Evolutionary conservation across 2,329 filamentous ascomycete species (phyloP), one percentile per base, ranked within the genome.

Genomic region (Metarhizium album): DNA sequence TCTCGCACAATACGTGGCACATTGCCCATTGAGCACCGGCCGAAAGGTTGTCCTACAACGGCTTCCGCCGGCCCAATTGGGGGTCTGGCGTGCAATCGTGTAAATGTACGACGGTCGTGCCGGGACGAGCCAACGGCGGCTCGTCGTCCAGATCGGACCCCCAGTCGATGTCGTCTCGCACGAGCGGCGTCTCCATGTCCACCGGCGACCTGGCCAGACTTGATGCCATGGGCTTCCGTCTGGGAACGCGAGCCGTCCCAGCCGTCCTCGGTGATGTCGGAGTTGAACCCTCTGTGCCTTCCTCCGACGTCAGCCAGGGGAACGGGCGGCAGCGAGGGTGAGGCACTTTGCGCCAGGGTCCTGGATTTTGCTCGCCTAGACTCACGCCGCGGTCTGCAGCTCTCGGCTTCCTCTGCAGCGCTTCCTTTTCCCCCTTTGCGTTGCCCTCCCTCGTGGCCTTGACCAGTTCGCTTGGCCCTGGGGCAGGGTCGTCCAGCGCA

Each of bases 11-110:
- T 3, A 60, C 29, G 31, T 57, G 55, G 35, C 64, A 46, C 3
- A 64, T 58, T 14, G 57, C 40, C 62, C 62, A 64, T 38, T 55
- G 58, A 16, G 58, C 50, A 0, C 62, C 61, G 43, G 57, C 54
- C 6, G 51, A 47, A 14, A 64, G 54, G 45, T 55, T 54, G 3
- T 62, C 56, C 62, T 59, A 64, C 20, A 45, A 52, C 23, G 4
- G 4, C 31, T 33, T 31, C 13, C 16, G 22, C 20, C 8, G 45
- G 37, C 4, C 14, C 40, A 11, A 23, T 13, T 9, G 40, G 40
- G 20, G n/a, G 38, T 20, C 31, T 37, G n/a, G 7, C 20, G n/a
- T 27, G 6, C 4, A 13, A 43, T 16, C 13, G 35, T 2, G 7
- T 29, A 13, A 5, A 11, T 16, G 29, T 8, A 14, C 7, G 46